A percentile compares a stretch with the other conserved stretches of the same genome.
These are phyloP conservation scores for Geotrichum histeridarum DNA, from an alignment of 1,139 yeast genomes.

Conservation along the genomic window DNA sequence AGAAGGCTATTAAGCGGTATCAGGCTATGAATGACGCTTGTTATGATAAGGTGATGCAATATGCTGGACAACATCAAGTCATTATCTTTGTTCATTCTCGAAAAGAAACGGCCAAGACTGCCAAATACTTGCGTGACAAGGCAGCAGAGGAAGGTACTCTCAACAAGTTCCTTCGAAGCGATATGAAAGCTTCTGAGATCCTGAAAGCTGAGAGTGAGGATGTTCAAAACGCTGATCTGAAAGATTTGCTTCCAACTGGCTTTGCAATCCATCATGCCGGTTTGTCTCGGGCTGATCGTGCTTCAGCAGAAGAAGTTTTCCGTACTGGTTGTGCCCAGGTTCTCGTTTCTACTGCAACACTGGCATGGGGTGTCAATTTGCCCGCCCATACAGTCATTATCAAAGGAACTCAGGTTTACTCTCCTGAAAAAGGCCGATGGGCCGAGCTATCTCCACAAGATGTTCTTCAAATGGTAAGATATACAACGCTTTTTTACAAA, in stretches of 20 bases:
- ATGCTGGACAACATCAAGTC: conserved; percentile 64
- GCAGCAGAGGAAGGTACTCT: conserved; percentile 53
- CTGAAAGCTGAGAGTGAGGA: conserved; percentile 58
- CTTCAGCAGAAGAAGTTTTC: conserved; percentile 76
- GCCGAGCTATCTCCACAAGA: conserved; percentile 88
- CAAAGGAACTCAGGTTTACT: conserved; percentile 90
- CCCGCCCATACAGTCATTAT: conserved; percentile 96
- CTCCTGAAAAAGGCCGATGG: conserved; percentile 88
- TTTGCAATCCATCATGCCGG: conserved; percentile 97
- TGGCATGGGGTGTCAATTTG: conserved; percentile 97
- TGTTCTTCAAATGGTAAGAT: conserved; percentile 68
- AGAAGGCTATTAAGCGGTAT: conserved; percentile 69
- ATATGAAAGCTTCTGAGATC: conserved; percentile 60
- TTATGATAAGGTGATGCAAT: conserved; percentile 71
- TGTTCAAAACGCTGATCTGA: conserved; percentile 51
- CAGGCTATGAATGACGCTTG: conserved; percentile 90
- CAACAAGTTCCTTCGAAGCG: conserved; percentile 46
- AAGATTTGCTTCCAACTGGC: conserved; percentile 62
- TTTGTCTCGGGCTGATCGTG: conserved; percentile 64
- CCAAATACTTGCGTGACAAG: conserved; percentile 63
- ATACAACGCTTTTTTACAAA: conserved; percentile 28
- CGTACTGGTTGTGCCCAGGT: conserved; percentile 81
- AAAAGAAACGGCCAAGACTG: conserved; percentile 84
- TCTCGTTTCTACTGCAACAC: conserved; percentile 87
- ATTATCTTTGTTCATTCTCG: conserved; percentile 92